Evolutionary conservation across 139 green algal species (phyloP), one percentile per base, ranked within the genome.

Genomic region (Gonium pectorale): DNA sequence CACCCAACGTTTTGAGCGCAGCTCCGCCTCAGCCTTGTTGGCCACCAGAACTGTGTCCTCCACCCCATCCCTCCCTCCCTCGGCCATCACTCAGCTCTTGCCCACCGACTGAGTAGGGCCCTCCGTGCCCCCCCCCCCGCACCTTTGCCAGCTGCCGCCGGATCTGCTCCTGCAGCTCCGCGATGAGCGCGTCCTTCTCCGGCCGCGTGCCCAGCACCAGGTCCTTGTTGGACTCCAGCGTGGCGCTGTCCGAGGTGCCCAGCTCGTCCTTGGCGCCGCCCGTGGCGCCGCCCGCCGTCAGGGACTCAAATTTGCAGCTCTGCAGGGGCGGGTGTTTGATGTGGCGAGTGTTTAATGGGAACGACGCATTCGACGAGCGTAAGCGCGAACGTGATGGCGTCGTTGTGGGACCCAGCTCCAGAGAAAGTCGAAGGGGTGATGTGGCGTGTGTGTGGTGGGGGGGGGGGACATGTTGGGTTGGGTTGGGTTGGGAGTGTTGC

Each of bases 131-230:
- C 24, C 26, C 52, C 31, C 51, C 21, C 40, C 74, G 37, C 68
- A 86, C 80, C 67, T 86, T 86, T 29, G 81, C 81, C 60, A 87
- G 81, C 81, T 87, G 81, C 60, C 81, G 31, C 3, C 81, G 59
- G 9, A 87, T 87, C 44, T 87, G 81, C 81, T 87, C 81, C 62
- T 87, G 81, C 56, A 87, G 71, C 70, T 87, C 81, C 24, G 60
- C 67, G 22, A 87, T 87, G 26, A 87, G 70, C 29, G 70, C 31
- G 70, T 87, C 81, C 81, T 87, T 87, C 56, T 87, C 81, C 9
- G 81, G 81, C 81, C 70, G 43, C 21, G 43, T 77, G 70, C 81
- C 81, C 81, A 87, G 81, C 81, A 87, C 81, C 81, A 87, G 69
- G 60, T 87, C 81, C 81, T 74, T 74, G 44, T 44, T 84, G 41